phyloP scores from a whole-genome alignment of 768 basidiomycete species.

The Kwoniella dejecticola region DNA sequence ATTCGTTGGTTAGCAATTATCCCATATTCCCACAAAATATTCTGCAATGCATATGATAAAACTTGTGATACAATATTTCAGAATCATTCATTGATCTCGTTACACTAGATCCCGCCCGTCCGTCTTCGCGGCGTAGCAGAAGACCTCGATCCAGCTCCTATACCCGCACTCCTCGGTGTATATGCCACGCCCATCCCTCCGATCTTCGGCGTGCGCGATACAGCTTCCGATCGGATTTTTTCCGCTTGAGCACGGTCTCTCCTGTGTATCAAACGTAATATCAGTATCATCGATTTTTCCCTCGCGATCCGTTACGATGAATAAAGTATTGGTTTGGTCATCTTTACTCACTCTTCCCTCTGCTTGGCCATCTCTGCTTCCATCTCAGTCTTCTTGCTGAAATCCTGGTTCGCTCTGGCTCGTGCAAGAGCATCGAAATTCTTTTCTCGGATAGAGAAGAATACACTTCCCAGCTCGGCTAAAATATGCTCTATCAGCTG shows the following conservation, averaged over 20 bases:
- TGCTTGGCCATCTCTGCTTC: constrained; percentile 83
- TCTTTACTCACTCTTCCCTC: constrained; percentile 55
- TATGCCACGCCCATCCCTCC: constrained; percentile 41
- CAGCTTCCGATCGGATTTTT: constrained; percentile 43
- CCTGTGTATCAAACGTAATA: constrained; percentile 22
- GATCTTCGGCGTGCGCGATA: constrained; percentile 48
- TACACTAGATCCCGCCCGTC: constrained; percentile 47
- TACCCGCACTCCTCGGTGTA: constrained; percentile 53
- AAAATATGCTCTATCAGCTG: constrained; percentile 1
- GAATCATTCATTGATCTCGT: too few species aligned
- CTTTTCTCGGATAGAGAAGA: constrained; percentile 97
- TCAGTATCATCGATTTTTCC: too few species aligned
- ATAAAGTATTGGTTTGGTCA: too few species aligned
- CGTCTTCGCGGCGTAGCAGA: constrained; percentile 50
- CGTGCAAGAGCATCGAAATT: constrained; percentile 85
- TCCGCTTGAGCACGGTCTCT: constrained; percentile 49
- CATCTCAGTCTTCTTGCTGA: constrained; percentile 84
- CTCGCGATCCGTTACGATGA: too few species aligned
- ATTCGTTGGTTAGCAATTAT: too few species aligned
- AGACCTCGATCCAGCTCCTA: constrained; percentile 50
- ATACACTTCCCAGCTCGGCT: constrained; percentile 94
- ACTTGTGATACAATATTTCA: too few species aligned
- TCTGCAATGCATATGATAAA: background rate
- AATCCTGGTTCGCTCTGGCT: constrained; percentile 75
- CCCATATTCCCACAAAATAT: too few species aligned